Base-by-base conservation (phyloP, 768 basidiomycete genomes). In the Phaeolepiota aurea region DNA sequence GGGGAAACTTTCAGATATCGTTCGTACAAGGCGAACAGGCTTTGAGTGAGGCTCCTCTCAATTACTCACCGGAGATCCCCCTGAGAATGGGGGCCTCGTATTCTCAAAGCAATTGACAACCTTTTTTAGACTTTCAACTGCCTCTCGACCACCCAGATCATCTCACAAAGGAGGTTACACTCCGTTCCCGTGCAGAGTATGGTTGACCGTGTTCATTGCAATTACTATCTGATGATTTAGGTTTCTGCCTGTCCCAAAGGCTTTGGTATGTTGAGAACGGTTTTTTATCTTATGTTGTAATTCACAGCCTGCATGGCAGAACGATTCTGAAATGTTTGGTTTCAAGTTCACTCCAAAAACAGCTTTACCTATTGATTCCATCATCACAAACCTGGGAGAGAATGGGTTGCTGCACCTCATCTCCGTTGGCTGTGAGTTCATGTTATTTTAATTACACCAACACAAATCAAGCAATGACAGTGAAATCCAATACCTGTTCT, bases 381-480 rank as follows among this genome's bases (percentile, higher is more conserved):
- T 73, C 13, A 77, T 79, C 52, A 79, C 77, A 7, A 78, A 79
- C 48, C 56, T 77, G 5, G 76, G 65, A 28, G 77, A 78, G 50
- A 70, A 66, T 81, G 77, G 77, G 67, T 81, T n/a, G 66, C 71
- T 0, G 51, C 54, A 1, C 61, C 63, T 16, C 77, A 74, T 53
- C 50, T 79, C 5, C 64, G 78, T 11, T 81, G 77, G 77, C 76
- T 75, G 70, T 71, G 46, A 53, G 69, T 53, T 1, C 7, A 18
- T 10, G 37, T n/a, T 31, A n/a, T n/a, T n/a, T n/a, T n/a, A n/a
- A n/a, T n/a, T n/a, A n/a, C n/a, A n/a, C n/a, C n/a, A n/a, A n/a
- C n/a, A n/a, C n/a, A n/a, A n/a, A n/a, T n/a, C n/a, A n/a, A n/a
- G n/a, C n/a, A n/a, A n/a, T n/a, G n/a, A n/a, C n/a, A n/a, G n/a